Evolutionary conservation across 208 protist species (phyloP).

Genomic region (Trypanosoma avium): DNA sequence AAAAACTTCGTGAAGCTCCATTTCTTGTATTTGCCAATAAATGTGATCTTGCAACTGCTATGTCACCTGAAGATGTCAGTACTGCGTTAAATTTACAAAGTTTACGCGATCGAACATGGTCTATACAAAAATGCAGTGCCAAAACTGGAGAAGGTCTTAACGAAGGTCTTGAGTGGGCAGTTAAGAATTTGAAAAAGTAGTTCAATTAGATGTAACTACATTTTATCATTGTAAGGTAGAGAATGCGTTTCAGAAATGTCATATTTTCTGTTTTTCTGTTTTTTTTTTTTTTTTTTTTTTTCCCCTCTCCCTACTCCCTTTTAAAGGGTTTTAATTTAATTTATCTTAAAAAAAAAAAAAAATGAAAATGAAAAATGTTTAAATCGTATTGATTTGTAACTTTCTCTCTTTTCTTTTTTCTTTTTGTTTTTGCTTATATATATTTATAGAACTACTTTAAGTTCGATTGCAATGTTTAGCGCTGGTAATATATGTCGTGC

Average conservation of each 20-base stretch:
- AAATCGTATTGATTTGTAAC: background rate
- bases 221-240: slow-evolving; percentile 13
- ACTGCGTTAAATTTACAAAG: slow-evolving; percentile 83
- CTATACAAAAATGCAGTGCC: slow-evolving; percentile 92
- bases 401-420: slow-evolving; percentile 11
- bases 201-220: slow-evolving; percentile 8
- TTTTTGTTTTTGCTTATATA: background rate
- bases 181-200: slow-evolving; percentile 86
- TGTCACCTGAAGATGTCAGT: slow-evolving; percentile 83
- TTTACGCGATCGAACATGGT: slow-evolving; percentile 89
- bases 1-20: slow-evolving; percentile 93
- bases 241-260: background rate
- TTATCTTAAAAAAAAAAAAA: slow-evolving; percentile 8
- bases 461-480: slow-evolving; percentile 48
- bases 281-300: no score
- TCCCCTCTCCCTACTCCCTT: no score
- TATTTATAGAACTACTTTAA: slow-evolving; percentile 18
- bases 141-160: slow-evolving; percentile 88
- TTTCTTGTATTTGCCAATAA: slow-evolving; percentile 98
- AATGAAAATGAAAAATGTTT: slow-evolving; percentile 2
- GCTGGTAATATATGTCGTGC: slow-evolving; percentile 35
- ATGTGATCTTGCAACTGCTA: slow-evolving; percentile 93
- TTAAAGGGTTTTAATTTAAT: no score
- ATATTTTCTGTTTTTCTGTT: background rate
- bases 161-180: slow-evolving; percentile 88